Evolutionary conservation across 2,329 filamentous ascomycete species (phyloP).

Genomic region (Chaetomium olivaceum): DNA sequence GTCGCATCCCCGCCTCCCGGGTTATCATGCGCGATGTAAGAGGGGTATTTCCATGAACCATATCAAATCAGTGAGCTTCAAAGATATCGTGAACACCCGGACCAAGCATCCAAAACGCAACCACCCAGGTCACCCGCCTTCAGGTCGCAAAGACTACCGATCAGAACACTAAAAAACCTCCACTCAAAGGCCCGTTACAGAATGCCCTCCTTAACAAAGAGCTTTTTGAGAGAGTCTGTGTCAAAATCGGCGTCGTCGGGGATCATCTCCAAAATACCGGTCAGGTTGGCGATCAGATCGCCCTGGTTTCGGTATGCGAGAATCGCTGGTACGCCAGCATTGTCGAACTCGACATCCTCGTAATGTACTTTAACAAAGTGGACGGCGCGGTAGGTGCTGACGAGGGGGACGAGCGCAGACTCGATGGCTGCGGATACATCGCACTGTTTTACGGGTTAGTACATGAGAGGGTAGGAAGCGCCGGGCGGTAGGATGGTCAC

Average conservation of each 20-base stretch:
- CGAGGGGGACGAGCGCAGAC: constrained; percentile 72
- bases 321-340: constrained; percentile 81
- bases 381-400: constrained; percentile 66
- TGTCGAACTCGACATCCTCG: constrained; percentile 91
- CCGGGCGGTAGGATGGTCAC: constrained; percentile 37
- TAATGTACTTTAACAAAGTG: constrained; percentile 92
- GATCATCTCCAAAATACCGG: constrained; percentile 83
- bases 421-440: constrained; percentile 78
- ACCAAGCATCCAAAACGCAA: background rate
- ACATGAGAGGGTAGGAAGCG: background rate
- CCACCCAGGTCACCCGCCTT: background rate
- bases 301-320: constrained; percentile 85
- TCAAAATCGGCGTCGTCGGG: constrained; percentile 66
- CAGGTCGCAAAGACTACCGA: background rate
- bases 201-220: constrained; percentile 56
- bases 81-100: background rate
- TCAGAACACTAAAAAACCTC: background rate
- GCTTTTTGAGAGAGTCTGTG: constrained; percentile 52
- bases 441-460: constrained; percentile 56
- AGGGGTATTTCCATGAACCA: background rate
- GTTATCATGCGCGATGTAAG: constrained; percentile 4
- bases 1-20: background rate
- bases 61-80: background rate
- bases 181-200: constrained; percentile 35
- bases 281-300: constrained; percentile 86